Conservation (phyloP, 1,284 basidiomycete species). For the Trichosporon faecale region DNA sequence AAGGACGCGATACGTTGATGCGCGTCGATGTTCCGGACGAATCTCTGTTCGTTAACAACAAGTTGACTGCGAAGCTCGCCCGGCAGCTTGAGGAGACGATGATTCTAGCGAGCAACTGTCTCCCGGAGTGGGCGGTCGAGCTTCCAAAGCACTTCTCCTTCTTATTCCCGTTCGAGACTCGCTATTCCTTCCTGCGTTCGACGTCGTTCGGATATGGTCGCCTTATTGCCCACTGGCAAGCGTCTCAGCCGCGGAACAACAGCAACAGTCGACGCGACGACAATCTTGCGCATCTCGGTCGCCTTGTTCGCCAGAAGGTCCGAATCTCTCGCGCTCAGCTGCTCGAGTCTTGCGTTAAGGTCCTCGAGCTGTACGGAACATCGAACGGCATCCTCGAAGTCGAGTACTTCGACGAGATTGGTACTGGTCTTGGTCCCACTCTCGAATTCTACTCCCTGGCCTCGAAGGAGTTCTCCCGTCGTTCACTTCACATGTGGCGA, state of each 20-base stretch:
- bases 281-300: constrained; percentile 82
- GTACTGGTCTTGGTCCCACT: constrained; percentile 96
- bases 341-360: constrained; percentile 94
- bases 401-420: constrained; percentile 99
- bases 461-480: constrained; percentile 85
- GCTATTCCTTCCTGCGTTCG: constrained; percentile 93
- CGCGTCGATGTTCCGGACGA: constrained; percentile 57
- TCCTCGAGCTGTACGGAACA: constrained; percentile 89
- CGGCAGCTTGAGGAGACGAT: constrained; percentile 96
- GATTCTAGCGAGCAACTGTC: constrained; percentile 94
- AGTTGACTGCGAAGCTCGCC: constrained; percentile 95
- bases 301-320: constrained; percentile 92
- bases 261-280: constrained; percentile 83
- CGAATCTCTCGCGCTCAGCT: constrained; percentile 91
- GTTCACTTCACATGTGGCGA: constrained; percentile 84
- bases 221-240: constrained; percentile 85
- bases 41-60: constrained; percentile 92
- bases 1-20: constrained; percentile 35
- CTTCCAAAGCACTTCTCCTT: constrained; percentile 93
- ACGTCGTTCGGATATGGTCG: constrained; percentile 96
- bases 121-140: constrained; percentile 95
- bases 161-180: constrained; percentile 95
- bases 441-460: constrained; percentile 95
- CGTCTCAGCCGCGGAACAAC: constrained; percentile 63
- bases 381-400: constrained; percentile 91